Base-by-base conservation (phyloP, 108 stramenopile genomes). In the Epithemia pelagica region DNA sequence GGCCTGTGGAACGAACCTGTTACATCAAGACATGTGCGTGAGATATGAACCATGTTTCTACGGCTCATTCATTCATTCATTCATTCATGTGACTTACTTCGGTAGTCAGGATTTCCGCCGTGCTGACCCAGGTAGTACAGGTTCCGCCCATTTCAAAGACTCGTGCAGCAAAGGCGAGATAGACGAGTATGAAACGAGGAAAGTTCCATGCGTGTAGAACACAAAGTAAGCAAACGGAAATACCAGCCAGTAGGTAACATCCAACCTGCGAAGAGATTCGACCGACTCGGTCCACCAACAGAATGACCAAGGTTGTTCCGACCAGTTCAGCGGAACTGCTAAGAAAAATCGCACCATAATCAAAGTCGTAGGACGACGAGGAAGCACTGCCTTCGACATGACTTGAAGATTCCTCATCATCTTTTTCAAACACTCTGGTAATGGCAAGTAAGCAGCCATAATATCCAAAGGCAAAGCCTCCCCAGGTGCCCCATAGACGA, bases 61-160 rank as follows among this genome's bases (percentile, higher is more conserved):
- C n/a, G n/a, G n/a, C n/a, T n/a, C n/a, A n/a, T n/a, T n/a, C n/a
- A n/a, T n/a, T n/a, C n/a, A n/a, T n/a, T n/a, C n/a, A n/a, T n/a
- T n/a, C n/a, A n/a, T n/a, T n/a, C n/a, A n/a, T n/a, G n/a, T n/a
- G n/a, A n/a, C n/a, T n/a, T n/a, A n/a, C 81, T 55, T 91, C 90
- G 21, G 90, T 91, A 10, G 85, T 74, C 3, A 86, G 73, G 30
- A 91, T 80, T 68, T 91, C 90, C 5, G 90, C 85, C 0, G 90
- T 91, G 23, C 58, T 68, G 0, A 88, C 82, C 90, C 90, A 91
- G 32, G 87, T 81, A 0, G 69, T 67, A 59, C 85, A 86, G 8
- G 75, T 77, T 25, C 76, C 87, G 10, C 70, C 58, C 90, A 91
- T 91, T 72, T 85, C 82, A 67, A 83, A 91, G 1, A 85, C 75